Evolutionary conservation across 345 rosid species (phyloP).

Genomic region (Hypericum androsaemum): DNA sequence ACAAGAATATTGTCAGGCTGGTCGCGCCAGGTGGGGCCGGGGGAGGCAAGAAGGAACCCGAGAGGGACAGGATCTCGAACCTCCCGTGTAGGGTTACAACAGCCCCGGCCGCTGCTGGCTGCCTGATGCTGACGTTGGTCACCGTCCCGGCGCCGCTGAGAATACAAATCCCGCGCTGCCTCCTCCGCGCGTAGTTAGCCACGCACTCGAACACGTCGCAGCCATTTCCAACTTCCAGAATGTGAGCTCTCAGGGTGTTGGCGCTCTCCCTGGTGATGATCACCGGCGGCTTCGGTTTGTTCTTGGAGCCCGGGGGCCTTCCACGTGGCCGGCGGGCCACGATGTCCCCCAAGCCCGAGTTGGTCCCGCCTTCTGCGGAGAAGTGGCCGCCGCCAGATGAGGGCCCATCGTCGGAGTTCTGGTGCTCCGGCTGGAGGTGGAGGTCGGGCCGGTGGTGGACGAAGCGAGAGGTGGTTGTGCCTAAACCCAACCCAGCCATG

Average conservation of each 20-base stretch:
- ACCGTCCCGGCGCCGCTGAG: slow-evolving; percentile 85
- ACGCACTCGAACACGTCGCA: slow-evolving; percentile 84
- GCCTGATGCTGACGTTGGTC: slow-evolving; percentile 80
- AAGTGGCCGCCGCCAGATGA: slow-evolving; percentile 27
- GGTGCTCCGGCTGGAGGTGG: slow-evolving; percentile 39
- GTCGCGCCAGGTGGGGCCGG: slow-evolving; percentile 98
- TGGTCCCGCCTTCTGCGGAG: slow-evolving; percentile 14
- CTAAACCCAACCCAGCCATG: slow-evolving; percentile 65
- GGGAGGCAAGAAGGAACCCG: slow-evolving; percentile 88
- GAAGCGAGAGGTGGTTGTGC: slow-evolving; percentile 36
- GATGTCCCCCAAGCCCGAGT: slow-evolving; percentile 21
- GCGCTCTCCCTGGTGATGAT: slow-evolving; percentile 93
- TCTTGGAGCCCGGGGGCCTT: slow-evolving; percentile 91
- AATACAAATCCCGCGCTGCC: slow-evolving; percentile 89
- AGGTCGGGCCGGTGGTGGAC: slow-evolving; percentile 46
- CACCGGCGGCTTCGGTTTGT: slow-evolving; percentile 83
- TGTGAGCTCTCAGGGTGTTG: slow-evolving; percentile 91
- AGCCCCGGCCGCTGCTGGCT: slow-evolving; percentile 82
- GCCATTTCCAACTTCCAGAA: slow-evolving; percentile 81
- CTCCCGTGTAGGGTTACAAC: slow-evolving; percentile 74
- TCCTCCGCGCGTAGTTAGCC: slow-evolving; percentile 75
- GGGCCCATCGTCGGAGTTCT: slow-evolving; percentile 29
- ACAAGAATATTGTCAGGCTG: slow-evolving; percentile 66
- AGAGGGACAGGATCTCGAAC: slow-evolving; percentile 80
- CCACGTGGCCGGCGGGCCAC: slow-evolving; percentile 73